Conservation (phyloP, 1,139 yeast genomes). For the Saccharomyces hybrid region DNA sequence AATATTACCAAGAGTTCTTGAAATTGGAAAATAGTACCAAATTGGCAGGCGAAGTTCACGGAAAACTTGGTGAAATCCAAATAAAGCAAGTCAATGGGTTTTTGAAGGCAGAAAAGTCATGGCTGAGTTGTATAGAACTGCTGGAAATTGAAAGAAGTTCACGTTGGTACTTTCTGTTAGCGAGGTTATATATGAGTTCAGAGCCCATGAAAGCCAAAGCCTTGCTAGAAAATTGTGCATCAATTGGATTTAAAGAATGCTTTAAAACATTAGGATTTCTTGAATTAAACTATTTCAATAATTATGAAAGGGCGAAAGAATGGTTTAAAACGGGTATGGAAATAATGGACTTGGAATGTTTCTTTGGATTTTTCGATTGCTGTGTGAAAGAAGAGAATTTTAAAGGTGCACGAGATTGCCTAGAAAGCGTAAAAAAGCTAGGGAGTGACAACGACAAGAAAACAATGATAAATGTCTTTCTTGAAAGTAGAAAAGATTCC, state of each 20-base stretch:
- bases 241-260: slow-evolving; percentile 67
- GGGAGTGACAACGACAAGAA: not conserved
- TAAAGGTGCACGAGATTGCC: slow-evolving; percentile 24
- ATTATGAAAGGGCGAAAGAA: slow-evolving; percentile 51
- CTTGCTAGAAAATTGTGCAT: slow-evolving; percentile 70
- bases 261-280: slow-evolving; percentile 72
- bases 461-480: not conserved
- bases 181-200: slow-evolving; percentile 53
- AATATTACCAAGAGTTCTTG: slow-evolving; percentile 55
- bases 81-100: slow-evolving; percentile 47
- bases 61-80: slow-evolving; percentile 59
- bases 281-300: slow-evolving; percentile 60
- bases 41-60: slow-evolving; percentile 65
- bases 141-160: slow-evolving; percentile 54
- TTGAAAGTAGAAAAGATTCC: not conserved
- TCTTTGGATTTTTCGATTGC: slow-evolving; percentile 68
- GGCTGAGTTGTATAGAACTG: slow-evolving; percentile 51
- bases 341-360: slow-evolving; percentile 49
- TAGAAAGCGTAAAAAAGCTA: slow-evolving; percentile 1
- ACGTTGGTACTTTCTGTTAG: slow-evolving; percentile 71
- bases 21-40: slow-evolving; percentile 36
- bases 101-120: slow-evolving; percentile 44
- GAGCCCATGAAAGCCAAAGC: slow-evolving; percentile 55
- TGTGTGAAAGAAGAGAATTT: slow-evolving; percentile 21
- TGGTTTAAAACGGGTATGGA: slow-evolving; percentile 85